Conservation (phyloP, 176 grass and related monocot genomes). For the Triticum urartu region DNA sequence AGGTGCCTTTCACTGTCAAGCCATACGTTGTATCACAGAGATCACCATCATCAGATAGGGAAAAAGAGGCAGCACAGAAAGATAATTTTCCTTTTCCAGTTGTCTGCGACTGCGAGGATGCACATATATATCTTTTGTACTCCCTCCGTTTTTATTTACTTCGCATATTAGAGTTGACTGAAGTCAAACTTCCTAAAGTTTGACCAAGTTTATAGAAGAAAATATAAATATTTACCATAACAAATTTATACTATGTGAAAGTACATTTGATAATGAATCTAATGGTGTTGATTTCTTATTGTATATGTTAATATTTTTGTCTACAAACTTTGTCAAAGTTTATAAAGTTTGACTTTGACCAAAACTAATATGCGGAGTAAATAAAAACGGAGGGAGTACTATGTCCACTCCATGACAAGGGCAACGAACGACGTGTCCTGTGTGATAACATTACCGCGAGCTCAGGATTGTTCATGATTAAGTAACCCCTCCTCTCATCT, state of each 20-base stretch:
- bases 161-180: too few species aligned
- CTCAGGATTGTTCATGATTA: constrained; percentile 3
- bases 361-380: too few species aligned
- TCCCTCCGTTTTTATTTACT: too few species aligned
- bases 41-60: background rate
- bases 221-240: too few species aligned
- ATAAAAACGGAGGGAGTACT: background rate
- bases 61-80: background rate
- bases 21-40: constrained; percentile 23
- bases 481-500: background rate
- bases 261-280: too few species aligned
- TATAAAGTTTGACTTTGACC: too few species aligned
- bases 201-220: too few species aligned
- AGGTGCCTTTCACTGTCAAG: constrained; percentile 15
- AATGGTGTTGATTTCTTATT: too few species aligned
- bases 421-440: background rate
- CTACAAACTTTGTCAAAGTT: too few species aligned
- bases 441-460: background rate
- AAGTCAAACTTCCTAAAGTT: too few species aligned
- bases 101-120: background rate
- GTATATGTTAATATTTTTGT: too few species aligned
- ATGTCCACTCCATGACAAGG: background rate
- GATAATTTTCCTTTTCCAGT: background rate
- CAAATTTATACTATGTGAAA: too few species aligned
- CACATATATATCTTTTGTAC: background rate